A percentile compares a stretch with the other conserved stretches of the same genome.
Conservation (phyloP, 176 grass and related monocot species). For the Musa itinerans region DNA sequence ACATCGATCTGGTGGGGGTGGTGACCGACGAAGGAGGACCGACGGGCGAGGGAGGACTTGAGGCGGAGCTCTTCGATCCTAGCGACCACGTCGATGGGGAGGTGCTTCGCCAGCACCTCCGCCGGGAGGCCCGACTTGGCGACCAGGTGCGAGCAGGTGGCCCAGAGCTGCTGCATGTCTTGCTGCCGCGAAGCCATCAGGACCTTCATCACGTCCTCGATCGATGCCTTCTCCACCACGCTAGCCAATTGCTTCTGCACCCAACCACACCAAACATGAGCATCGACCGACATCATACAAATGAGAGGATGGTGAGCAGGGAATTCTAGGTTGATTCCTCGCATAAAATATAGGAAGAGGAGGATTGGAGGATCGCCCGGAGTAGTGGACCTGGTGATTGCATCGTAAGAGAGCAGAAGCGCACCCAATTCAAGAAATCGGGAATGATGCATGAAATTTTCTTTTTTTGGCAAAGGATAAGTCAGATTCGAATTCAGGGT, state of each 20-base stretch:
- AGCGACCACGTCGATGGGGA: constrained; percentile 76
- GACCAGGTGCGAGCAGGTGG: constrained; percentile 88
- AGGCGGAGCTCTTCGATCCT: constrained; percentile 94
- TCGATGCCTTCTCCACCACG: constrained; percentile 98
- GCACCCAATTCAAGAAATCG: constrained; percentile 39
- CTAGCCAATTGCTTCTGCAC: constrained; percentile 85
- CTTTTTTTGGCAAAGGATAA: too few species aligned
- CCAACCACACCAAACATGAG: not conserved
- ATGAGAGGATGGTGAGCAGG: not conserved
- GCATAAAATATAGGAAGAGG: constrained; percentile 40
- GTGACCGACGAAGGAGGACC: constrained; percentile 44
- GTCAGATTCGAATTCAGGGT: too few species aligned
- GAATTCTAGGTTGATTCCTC: constrained; percentile 22
- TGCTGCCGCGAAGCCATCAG: constrained; percentile 88
- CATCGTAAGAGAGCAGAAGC: not conserved
- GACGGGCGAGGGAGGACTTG: constrained; percentile 71
- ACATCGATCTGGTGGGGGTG: constrained; percentile 30
- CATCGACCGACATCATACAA: too few species aligned
- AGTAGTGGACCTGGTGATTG: not conserved
- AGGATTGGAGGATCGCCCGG: constrained; percentile 16
- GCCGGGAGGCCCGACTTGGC: constrained; percentile 86
- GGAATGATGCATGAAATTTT: constrained; percentile 34
- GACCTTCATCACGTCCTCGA: constrained; percentile 99
- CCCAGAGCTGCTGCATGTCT: constrained; percentile 91
- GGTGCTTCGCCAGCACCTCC: constrained; percentile 93